These are phyloP conservation scores for Candida sojae DNA, from an alignment of 1,139 yeast genomes.

Conservation along the genomic window DNA sequence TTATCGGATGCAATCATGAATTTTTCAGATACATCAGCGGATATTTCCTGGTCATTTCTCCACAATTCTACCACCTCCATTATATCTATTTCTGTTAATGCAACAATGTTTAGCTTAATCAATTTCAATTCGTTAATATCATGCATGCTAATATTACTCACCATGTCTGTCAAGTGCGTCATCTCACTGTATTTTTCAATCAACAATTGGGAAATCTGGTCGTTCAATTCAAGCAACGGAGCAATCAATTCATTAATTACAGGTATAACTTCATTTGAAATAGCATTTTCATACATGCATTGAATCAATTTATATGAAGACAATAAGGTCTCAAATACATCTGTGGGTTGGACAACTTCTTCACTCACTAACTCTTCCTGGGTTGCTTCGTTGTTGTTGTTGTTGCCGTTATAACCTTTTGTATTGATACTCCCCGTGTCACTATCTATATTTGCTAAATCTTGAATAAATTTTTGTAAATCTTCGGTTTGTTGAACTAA, in stretches of 20 bases:
- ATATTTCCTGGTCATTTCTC: conserved; percentile 22
- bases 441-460: conserved; percentile 19
- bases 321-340: conserved; percentile 37
- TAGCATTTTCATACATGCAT: conserved; percentile 29
- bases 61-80: conserved; percentile 23
- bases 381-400: conserved; percentile 9
- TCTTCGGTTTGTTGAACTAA: conserved; percentile 25
- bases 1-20: conserved; percentile 45
- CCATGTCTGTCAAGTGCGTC: conserved; percentile 22
- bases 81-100: conserved; percentile 19
- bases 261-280: conserved; percentile 5
- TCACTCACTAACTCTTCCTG: conserved; percentile 27
- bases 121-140: conserved; percentile 29
- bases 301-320: conserved; percentile 32
- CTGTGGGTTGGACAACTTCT: conserved; percentile 38
- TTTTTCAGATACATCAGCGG: conserved; percentile 31
- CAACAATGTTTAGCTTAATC: conserved; percentile 24
- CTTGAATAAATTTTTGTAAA: conserved; percentile 29
- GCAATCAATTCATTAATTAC: conserved; percentile 9
- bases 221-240: conserved; percentile 23
- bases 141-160: conserved; percentile 24
- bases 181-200: conserved; percentile 23
- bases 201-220: conserved; percentile 24
- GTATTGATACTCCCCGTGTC: neutral
- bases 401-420: conserved; percentile 2